Evolutionary conservation across 768 basidiomycete species (phyloP).

Genomic region (Suillus spraguei): DNA sequence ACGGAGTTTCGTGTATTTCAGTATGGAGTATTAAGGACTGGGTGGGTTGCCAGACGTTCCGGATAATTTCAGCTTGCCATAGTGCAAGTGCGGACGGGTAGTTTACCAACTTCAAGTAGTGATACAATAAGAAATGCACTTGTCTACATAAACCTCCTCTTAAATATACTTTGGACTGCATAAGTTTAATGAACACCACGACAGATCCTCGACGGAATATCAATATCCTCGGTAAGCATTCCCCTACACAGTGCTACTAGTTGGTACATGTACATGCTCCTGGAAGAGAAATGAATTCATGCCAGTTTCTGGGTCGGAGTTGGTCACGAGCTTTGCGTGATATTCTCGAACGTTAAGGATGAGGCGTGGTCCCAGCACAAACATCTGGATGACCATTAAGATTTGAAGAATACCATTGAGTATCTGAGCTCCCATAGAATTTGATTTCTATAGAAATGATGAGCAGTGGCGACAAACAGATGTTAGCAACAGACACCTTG

Average conservation of each 20-base stretch:
- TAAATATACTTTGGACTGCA: no score
- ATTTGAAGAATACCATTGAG: background rate
- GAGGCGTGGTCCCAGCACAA: background rate
- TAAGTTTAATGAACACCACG: no score
- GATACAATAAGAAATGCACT: no score
- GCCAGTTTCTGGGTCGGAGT: background rate
- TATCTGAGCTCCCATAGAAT: background rate
- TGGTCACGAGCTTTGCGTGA: background rate
- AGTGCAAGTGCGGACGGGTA: no score
- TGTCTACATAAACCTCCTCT: no score
- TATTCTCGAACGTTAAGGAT: background rate
- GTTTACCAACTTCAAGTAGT: no score
- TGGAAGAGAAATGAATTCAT: background rate
- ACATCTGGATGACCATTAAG: background rate
- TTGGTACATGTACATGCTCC: background rate
- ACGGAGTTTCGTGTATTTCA: no score
- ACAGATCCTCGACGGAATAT: no score
- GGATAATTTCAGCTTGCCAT: no score
- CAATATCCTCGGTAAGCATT: background rate
- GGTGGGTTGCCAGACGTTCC: no score
- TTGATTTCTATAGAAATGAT: background rate
- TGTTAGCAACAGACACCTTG: background rate
- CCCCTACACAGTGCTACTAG: background rate
- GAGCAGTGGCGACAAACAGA: background rate
- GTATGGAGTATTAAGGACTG: no score